Conservation (phyloP, 2,329 filamentous ascomycete genomes). For the Aspergillus jensenii region DNA sequence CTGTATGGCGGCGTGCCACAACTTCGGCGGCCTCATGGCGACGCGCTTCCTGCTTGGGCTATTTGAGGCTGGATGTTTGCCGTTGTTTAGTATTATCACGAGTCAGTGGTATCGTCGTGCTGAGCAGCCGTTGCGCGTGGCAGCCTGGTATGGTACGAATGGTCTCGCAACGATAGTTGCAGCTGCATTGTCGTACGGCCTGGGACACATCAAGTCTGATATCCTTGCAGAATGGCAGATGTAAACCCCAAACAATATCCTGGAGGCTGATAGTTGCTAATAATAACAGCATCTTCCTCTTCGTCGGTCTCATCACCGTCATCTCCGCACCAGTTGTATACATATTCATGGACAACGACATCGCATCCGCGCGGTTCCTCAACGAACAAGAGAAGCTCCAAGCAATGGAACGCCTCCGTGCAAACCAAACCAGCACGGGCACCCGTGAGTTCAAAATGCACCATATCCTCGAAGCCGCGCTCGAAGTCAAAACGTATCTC, state of each 20-base stretch:
- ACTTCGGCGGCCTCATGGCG: constrained; percentile 47
- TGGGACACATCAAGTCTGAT: constrained; percentile 53
- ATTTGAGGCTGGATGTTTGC: constrained; percentile 53
- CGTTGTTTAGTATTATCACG: constrained; percentile 47
- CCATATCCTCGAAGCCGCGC: constrained; percentile 43
- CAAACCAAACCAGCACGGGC: constrained; percentile 51
- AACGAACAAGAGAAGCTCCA: constrained; percentile 47
- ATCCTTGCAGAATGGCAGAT: constrained; percentile 53
- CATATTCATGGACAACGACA: constrained; percentile 59
- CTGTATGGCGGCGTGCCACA: constrained; percentile 49
- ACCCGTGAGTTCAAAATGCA: constrained; percentile 47
- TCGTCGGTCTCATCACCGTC: constrained; percentile 62
- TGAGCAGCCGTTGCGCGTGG: constrained; percentile 64
- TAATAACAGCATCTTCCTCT: constrained; percentile 55
- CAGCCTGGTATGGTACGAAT: constrained; percentile 67
- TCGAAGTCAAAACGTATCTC: constrained; percentile 54
- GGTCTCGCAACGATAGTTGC: constrained; percentile 59
- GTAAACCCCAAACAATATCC: constrained; percentile 19
- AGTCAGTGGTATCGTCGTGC: constrained; percentile 49
- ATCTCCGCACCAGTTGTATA: constrained; percentile 59
- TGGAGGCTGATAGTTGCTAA: not conserved
- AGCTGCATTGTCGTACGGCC: constrained; percentile 56
- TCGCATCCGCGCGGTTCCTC: constrained; percentile 53
- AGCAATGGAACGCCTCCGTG: constrained; percentile 51
- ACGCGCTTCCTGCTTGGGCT: constrained; percentile 55